These are phyloP conservation scores for Talaromyces sp. DNA, from an alignment of 2,329 filamentous ascomycete species.

Conservation along the genomic window DNA sequence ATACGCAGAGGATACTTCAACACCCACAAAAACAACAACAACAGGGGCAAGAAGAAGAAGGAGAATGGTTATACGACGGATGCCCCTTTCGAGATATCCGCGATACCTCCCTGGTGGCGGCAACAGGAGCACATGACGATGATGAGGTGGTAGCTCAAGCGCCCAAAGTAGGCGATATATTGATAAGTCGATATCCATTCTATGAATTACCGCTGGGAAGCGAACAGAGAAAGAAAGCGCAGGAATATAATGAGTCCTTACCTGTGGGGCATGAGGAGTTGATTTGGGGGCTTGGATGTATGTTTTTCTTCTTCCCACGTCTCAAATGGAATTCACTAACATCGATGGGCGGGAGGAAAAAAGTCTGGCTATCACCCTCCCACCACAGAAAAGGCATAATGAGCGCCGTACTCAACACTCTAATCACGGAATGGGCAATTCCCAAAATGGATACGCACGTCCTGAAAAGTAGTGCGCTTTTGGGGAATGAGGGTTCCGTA, in stretches of 20 bases:
- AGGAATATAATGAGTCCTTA: conserved; percentile 19
- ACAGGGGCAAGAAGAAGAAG: not conserved
- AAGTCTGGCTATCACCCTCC: conserved; percentile 23
- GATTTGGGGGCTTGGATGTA: conserved; percentile 25
- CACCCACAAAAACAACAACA: not conserved
- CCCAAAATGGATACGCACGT: conserved; percentile 26
- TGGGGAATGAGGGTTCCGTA: conserved; percentile 24
- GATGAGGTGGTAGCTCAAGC: conserved; percentile 4
- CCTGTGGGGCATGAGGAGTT: conserved; percentile 21
- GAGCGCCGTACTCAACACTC: conserved; percentile 19
- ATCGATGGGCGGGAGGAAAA: no score
- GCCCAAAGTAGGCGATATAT: conserved; percentile 22
- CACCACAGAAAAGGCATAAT: conserved; percentile 29
- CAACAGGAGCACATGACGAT: not conserved
- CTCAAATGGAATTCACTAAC: no score
- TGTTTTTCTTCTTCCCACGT: not conserved
- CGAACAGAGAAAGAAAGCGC: conserved; percentile 17
- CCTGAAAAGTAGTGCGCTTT: conserved; percentile 20
- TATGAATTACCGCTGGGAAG: conserved; percentile 19
- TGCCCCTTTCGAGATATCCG: conserved; percentile 24
- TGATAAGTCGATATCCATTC: conserved; percentile 21
- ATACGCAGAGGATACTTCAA: not conserved
- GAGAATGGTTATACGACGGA: conserved; percentile 14
- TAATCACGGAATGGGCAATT: conserved; percentile 25
- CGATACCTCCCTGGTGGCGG: not conserved